Base-by-base conservation (phyloP, 2,329 filamentous ascomycete species). In the Diaporthe vaccinii region DNA sequence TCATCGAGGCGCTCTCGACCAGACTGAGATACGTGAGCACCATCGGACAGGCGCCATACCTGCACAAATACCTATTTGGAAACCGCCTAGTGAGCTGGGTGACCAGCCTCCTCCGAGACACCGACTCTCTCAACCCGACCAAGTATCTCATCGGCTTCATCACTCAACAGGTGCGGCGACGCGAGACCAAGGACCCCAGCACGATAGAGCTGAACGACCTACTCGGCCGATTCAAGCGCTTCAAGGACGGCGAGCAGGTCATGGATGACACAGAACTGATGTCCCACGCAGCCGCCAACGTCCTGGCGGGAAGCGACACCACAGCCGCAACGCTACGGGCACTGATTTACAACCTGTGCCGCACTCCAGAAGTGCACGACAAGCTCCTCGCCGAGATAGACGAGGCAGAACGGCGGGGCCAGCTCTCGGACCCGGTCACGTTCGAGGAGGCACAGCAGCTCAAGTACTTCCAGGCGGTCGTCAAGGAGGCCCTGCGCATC, bases 301-400 rank as follows among this genome's bases (percentile, higher is more conserved):
- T 74, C 78, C 82, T 87, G 1, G 88, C 87, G 6, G 88, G 88
- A 5, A 86, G 86, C 6, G 88, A 90, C 75, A 89, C 87, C 14
- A 88, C 87, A 0, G 85, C 88, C 0, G 86, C 85, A 0, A 83
- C 85, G 1, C 82, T 89, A 3, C 84, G 88, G 4, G 81, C 85
- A 25, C 86, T 84, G 6, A 71, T 89, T 58, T 84, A 89, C 55
- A 85, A 87, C 78, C 79, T 89, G 73, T 84, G 85, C 39, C 87
- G 84, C 15, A 84, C 83, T 44, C 87, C 86, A 0, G 80, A 81
- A 1, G 82, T 86, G 0, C 84, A 86, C 68, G 73, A 76, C 6
- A 84, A 83, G 22, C 79, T 89, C 0, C 83, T 85, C n/a, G 78
- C 79, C 0, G 88, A 89, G 78, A 84, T 88, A 12, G 74, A 82